Percentiles rank a stretch among this genome's conserved stretches.
These are phyloP conservation scores for Phytophthora hibernalis DNA, from an alignment of 352 stramenopile genomes.

Conservation along the genomic window DNA sequence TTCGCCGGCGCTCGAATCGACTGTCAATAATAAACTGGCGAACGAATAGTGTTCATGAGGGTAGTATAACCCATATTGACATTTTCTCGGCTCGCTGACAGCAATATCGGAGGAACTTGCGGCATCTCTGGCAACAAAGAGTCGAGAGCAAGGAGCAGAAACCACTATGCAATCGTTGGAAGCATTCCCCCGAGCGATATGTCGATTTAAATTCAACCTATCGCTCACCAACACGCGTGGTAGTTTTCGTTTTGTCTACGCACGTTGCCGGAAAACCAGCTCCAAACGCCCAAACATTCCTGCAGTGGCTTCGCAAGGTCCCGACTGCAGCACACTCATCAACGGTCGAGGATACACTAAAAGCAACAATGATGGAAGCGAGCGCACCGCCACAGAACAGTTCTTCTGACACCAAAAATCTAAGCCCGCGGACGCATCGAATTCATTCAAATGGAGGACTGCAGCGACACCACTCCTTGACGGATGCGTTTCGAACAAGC, in stretches of 20 bases:
- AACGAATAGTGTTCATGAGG: slow-evolving; percentile 3
- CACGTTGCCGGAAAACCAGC: slow-evolving; percentile 96
- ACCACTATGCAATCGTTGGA: slow-evolving; percentile 89
- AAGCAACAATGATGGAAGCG: neutral
- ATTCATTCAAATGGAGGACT: slow-evolving; percentile 4
- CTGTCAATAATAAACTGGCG: slow-evolving; percentile 16
- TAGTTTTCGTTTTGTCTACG: slow-evolving; percentile 95
- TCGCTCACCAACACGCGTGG: slow-evolving; percentile 33
- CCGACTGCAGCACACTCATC: neutral
- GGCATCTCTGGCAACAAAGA: slow-evolving; percentile 79
- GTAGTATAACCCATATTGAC: slow-evolving; percentile 59
- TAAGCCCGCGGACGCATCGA: neutral
- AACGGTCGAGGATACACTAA: neutral
- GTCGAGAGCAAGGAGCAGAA: slow-evolving; percentile 57
- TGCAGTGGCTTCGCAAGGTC: slow-evolving; percentile 73
- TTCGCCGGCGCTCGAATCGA: slow-evolving; percentile 6
- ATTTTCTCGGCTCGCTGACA: slow-evolving; percentile 96
- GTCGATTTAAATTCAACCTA: slow-evolving; percentile 34
- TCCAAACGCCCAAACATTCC: slow-evolving; percentile 92
- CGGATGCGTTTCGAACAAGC: slow-evolving; percentile 6
- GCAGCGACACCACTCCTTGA: slow-evolving; percentile 20
- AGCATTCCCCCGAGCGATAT: slow-evolving; percentile 56
- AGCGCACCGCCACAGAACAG: slow-evolving; percentile 5
- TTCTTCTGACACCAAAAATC: slow-evolving; percentile 3
- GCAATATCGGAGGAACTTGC: slow-evolving; percentile 95